phyloP scores from a whole-genome alignment of 192 early-diverging fungal genomes.

The Coemansia sp. region DNA sequence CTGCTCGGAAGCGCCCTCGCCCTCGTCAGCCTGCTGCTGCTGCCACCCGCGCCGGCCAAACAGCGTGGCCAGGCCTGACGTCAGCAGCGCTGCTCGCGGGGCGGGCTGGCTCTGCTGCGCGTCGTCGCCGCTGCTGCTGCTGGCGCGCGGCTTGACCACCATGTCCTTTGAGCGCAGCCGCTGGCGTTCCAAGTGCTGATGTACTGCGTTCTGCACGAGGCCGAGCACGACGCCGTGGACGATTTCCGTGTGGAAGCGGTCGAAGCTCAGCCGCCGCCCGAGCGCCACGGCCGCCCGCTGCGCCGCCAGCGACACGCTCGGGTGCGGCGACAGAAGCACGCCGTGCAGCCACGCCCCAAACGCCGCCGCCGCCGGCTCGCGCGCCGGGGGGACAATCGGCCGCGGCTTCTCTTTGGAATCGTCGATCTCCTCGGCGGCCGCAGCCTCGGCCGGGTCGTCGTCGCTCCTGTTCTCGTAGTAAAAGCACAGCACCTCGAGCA shows the following conservation, averaged over 20 bases:
- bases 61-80: slow-evolving; percentile 36
- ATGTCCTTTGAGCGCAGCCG: slow-evolving; percentile 41
- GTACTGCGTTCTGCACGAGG: slow-evolving; percentile 40
- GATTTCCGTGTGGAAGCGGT: slow-evolving; percentile 52
- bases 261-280: slow-evolving; percentile 41
- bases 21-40: neutral
- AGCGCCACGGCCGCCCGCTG: slow-evolving; percentile 47
- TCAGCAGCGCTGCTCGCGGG: neutral
- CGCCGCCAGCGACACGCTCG: slow-evolving; percentile 45
- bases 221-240: slow-evolving; percentile 53
- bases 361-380: slow-evolving; percentile 16
- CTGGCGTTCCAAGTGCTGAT: slow-evolving; percentile 37
- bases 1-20: neutral
- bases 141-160: slow-evolving; percentile 37
- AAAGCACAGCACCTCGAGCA: slow-evolving; percentile 40
- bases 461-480: slow-evolving; percentile 38
- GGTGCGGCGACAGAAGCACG: slow-evolving; percentile 50
- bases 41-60: slow-evolving; percentile 41
- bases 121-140: slow-evolving; percentile 9
- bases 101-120: neutral
- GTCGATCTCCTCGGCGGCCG: no score
- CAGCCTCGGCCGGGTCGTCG: neutral
- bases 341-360: slow-evolving; percentile 57
- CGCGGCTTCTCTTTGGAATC: neutral
- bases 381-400: slow-evolving; percentile 13